Evolutionary conservation across 768 basidiomycete species (phyloP), one percentile per base, ranked within the genome.

Genomic region (Tremella mesenterica): DNA sequence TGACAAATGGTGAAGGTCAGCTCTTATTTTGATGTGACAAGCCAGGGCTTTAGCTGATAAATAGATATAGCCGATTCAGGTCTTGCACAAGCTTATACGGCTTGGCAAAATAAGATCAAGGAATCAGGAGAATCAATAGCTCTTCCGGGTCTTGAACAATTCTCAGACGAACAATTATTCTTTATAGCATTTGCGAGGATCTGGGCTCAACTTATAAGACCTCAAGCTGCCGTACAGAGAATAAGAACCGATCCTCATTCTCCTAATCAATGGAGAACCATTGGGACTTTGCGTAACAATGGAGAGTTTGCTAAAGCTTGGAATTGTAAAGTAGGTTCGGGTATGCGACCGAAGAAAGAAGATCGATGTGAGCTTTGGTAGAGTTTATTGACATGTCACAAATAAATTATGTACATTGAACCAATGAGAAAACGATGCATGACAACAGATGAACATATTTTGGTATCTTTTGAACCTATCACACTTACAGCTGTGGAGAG

Each of bases 161-260:
- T 53, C 54, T 64, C 67, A 3, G 57, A 64, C 54, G 92, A 95
- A 34, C 92, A 96, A 76, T 74, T 96, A 26, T 96, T 96, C 76
- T 96, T 95, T 77, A 81, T 96, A 51, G 81, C 88, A 1, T 92
- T 87, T 65, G 91, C 81, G 13, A 81, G 85, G 25, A 82, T 85
- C n/a, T 93, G 88, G 88, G 88, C 84, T 0, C 79, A 81, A 65
- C 83, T 82, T 62, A 85, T 84, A 73, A 88, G 85, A 58, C 80
- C 86, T 23, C 84, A 81, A 39, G 81, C 85, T 25, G 85, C 85
- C 23, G 85, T 86, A 58, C 81, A 76, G 5, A 30, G 84, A 26
- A 81, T 93, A 45, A 81, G 87, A 43, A 84, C 87, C 1, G 89
- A 95, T 65, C 88, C 90, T 16, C 91, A 93, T 67, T 88, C 88